phyloP scores from a whole-genome alignment of 139 green algal genomes.

The Haematococcus lacustris region DNA sequence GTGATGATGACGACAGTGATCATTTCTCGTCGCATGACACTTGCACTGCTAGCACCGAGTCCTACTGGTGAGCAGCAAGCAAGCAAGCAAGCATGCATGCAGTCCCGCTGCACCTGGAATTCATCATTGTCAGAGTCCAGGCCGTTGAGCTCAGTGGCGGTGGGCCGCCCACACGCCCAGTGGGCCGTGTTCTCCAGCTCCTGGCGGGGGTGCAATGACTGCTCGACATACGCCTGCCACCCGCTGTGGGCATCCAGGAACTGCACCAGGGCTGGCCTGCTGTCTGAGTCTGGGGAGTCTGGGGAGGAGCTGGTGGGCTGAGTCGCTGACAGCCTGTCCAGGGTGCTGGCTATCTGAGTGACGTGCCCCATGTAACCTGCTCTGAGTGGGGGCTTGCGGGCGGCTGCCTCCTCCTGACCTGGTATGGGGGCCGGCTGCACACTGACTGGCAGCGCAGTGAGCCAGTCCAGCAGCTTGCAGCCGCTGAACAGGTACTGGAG shows the following conservation, averaged over 20 bases:
- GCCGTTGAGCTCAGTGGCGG: conserved; percentile 25
- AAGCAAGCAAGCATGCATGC: too few species aligned
- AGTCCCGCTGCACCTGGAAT: conserved; percentile 41
- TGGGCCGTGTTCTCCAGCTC: conserved; percentile 47
- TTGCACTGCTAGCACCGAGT: too few species aligned
- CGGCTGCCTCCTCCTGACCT: conserved; percentile 20
- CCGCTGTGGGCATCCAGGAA: conserved; percentile 24
- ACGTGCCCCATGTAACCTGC: conserved; percentile 81
- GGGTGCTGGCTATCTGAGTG: conserved; percentile 60
- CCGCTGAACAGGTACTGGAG: conserved; percentile 56
- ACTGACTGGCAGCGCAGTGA: conserved; percentile 42
- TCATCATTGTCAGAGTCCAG: conserved; percentile 49
- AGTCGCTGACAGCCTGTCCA: too few species aligned
- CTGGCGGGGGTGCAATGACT: conserved; percentile 30
- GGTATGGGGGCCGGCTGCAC: conserved; percentile 32
- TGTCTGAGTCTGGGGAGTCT: not conserved
- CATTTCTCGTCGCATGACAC: too few species aligned
- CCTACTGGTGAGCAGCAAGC: too few species aligned
- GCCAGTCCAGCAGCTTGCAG: conserved; percentile 55
- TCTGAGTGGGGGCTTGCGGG: conserved; percentile 35
- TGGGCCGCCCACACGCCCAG: conserved; percentile 58
- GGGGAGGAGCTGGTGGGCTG: too few species aligned
- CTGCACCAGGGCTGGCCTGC: conserved; percentile 18
- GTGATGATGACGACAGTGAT: too few species aligned
- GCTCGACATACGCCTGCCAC: conserved; percentile 42